Base-by-base conservation (phyloP, 176 grass and related monocot species). In the Alopecurus myosuroides region DNA sequence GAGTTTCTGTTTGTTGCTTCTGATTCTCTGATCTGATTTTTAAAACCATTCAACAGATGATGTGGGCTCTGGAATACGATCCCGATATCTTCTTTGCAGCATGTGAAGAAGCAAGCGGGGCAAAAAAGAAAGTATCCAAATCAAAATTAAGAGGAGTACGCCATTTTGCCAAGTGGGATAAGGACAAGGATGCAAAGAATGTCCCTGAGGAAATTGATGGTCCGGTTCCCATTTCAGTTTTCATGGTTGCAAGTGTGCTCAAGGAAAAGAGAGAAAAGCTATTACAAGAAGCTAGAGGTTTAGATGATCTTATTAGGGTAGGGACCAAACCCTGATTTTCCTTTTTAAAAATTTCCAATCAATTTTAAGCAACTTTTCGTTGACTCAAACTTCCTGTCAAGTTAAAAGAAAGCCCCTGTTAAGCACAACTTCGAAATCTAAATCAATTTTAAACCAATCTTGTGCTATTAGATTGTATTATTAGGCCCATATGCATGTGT, bases 31-130 rank as follows among this genome's bases (percentile, higher is more conserved):
- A 4, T 71, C 56, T 67, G 67, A 35, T 86, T 22, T 88, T 23
- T 58, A 34, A 69, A 86, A 81, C 74, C 39, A 85, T 28, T 86
- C 50, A 57, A 84, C 91, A 97, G 97, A 99, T 99, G 93, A 99
- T 96, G 94, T 99, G 97, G 97, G 97, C 97, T 85, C 84, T 99
- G 64, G 97, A 99, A 81, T 99, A 96, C 69, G 91, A 99, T 45
- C 97, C 97, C 8, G 97, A 99, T 51, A 92, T 92, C 62, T 99
- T 90, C 86, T 88, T 90, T 15, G 88, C 88, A 23, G 74, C 89
- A 28, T 94, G 79, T 94, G 97, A 96, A 92, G 97, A 99, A 46
- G 75, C 90, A 79, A 88, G 88, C 33, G 55, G 84, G 79, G n/a
- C 85, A 41, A 89, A 89, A 15, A 94, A 91, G 82, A 90, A 94